A percentile compares a stretch with the other conserved stretches of the same genome.
phyloP scores from a whole-genome alignment of 768 basidiomycete species.

The Calocybe gangraenosa region DNA sequence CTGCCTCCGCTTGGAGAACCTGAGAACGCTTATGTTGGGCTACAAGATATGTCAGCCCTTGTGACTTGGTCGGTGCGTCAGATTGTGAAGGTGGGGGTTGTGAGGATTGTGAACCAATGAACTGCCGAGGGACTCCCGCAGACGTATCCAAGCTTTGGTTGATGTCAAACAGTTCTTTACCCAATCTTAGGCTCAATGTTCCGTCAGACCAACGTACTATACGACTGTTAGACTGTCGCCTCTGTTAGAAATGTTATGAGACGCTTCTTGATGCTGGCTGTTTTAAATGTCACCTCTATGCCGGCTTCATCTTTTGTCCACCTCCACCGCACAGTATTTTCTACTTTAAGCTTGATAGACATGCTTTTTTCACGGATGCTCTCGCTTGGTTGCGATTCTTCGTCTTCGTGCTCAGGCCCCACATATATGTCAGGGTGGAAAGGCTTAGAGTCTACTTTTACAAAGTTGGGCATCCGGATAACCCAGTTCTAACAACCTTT shows the following conservation, averaged over 20 bases:
- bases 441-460: conserved; percentile 84
- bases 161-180: conserved; percentile 93
- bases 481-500: conserved; percentile 72
- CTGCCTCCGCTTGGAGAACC: conserved; percentile 82
- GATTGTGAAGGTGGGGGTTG: conserved; percentile 35
- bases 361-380: conserved; percentile 74
- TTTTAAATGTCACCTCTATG: conserved; percentile 58
- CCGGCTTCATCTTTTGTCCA: conserved; percentile 81
- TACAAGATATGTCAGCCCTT: conserved; percentile 85
- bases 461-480: conserved; percentile 89
- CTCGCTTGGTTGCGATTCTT: conserved; percentile 51
- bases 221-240: conserved; percentile 84
- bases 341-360: conserved; percentile 83
- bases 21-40: conserved; percentile 85
- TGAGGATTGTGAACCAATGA: conserved; percentile 40
- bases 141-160: conserved; percentile 76
- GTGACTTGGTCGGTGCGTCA: conserved; percentile 39
- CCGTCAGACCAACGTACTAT: conserved; percentile 97
- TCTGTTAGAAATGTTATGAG: conserved; percentile 37
- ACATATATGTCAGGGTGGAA: conserved; percentile 86
- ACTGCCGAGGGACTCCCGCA: conserved; percentile 56
- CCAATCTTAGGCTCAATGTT: conserved; percentile 82
- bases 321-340: conserved; percentile 94
- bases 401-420: conserved; percentile 78
- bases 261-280: conserved; percentile 2